Base-by-base conservation (phyloP, 768 basidiomycete genomes). In the Cubamyces lactineus region DNA sequence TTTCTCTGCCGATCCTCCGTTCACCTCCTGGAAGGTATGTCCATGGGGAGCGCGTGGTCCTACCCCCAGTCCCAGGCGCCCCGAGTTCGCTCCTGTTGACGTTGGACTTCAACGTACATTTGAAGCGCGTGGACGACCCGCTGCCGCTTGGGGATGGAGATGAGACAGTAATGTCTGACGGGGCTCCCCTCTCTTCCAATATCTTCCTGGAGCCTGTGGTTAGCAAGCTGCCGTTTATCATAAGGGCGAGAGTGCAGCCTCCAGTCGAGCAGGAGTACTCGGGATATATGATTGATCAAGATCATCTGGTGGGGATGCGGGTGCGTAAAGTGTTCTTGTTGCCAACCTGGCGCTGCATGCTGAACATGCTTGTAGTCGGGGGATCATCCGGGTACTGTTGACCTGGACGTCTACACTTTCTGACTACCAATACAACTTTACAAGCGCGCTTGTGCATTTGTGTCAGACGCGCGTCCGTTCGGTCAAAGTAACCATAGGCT, bases 281-380 rank as follows among this genome's bases (percentile, higher is more conserved):
- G 7, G 79, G 79, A 9, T 66, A 78, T 61, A 79, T 79, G 77
- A 73, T 80, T 28, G 80, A 79, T 57, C 77, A 79, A 26, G 76
- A 77, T 45, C 69, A 78, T 53, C 54, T 80, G 28, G 62, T 81
- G 24, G 78, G 78, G 28, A 57, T 81, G 61, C 74, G 74, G 72
- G 80, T 81, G 38, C 40, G 77, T 72, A 11, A 26, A 6, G 15
- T 9, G 16, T 24, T 15, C 11, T n/a, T 19, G 40, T n/a, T 41
- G n/a, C 6, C 45, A 23, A n/a, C 1, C n/a, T n/a, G n/a, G 55
- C 12, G 16, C 9, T n/a, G 12, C 38, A 8, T 40, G 23, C 49
- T 54, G 42, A 45, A n/a, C n/a, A 17, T 23, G 0, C 24, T 9
- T 11, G 53, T 53, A 73, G 72, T 66, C 67, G 2, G 64, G 68